These are phyloP conservation scores for Rauvolfia tetraphylla DNA, from an alignment of 257 asterid genomes.

Conservation along the genomic window DNA sequence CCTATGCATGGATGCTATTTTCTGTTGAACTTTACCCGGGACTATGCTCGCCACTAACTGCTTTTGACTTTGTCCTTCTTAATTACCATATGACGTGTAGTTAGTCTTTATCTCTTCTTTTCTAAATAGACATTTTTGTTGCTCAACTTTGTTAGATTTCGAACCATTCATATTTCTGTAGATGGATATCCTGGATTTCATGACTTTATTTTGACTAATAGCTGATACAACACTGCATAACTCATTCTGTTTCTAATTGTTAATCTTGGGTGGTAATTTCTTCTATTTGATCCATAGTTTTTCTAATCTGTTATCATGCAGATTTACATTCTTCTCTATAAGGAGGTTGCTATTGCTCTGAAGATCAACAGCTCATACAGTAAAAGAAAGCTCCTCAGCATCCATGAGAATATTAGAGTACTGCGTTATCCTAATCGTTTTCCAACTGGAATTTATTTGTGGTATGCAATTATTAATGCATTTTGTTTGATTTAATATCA, in stretches of 20 bases:
- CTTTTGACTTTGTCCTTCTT: not conserved
- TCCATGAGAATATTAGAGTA: slow-evolving; percentile 86
- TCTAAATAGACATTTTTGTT: not conserved
- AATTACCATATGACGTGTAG: not conserved
- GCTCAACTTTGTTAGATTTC: not conserved
- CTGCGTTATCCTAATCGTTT: slow-evolving; percentile 84
- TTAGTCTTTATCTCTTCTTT: not conserved
- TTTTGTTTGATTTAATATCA: not conserved
- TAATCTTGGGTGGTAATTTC: not conserved
- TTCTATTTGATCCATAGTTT: not conserved
- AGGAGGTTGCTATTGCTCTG: slow-evolving; percentile 90
- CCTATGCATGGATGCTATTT: not conserved
- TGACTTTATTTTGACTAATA: not conserved
- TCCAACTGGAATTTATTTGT: slow-evolving; percentile 70
- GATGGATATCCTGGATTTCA: not conserved
- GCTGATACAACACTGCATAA: not conserved
- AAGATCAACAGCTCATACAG: slow-evolving; percentile 90
- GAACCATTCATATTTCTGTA: not conserved
- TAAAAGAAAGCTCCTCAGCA: slow-evolving; percentile 65
- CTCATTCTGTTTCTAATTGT: not conserved
- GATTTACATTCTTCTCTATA: slow-evolving; percentile 92
- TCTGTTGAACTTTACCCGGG: not conserved
- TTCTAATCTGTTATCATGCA: slow-evolving; percentile 34
- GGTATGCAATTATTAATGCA: slow-evolving; percentile 43
- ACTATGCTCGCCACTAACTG: not conserved